Conservation (phyloP, 495 filamentous ascomycete species). For the Podospora pseudoanserina region DNA sequence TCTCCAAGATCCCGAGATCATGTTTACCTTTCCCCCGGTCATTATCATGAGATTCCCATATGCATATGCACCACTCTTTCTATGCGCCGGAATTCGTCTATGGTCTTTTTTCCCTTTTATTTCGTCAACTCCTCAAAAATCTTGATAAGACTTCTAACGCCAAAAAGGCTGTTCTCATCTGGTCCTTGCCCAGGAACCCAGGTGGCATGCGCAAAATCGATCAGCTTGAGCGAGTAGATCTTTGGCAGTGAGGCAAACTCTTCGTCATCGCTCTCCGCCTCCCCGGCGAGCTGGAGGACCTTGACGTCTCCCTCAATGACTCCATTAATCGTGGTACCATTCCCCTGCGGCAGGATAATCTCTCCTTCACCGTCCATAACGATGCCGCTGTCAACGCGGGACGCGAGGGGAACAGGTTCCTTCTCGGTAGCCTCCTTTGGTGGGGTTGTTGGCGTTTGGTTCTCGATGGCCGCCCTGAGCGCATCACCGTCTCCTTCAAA, state of each 20-base stretch:
- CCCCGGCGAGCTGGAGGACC: constrained; percentile 32
- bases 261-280: constrained; percentile 63
- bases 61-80: neutral
- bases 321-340: neutral
- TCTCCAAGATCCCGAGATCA: neutral
- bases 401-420: constrained; percentile 16
- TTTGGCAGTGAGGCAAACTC: constrained; percentile 63
- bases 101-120: constrained; percentile 13
- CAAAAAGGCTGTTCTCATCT: constrained; percentile 78
- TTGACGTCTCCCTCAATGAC: constrained; percentile 23
- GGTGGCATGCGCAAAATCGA: constrained; percentile 92
- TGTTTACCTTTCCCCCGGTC: neutral
- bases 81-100: neutral
- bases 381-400: constrained; percentile 45
- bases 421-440: constrained; percentile 27
- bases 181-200: constrained; percentile 84
- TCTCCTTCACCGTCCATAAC: constrained; percentile 39
- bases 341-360: neutral
- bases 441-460: constrained; percentile 34
- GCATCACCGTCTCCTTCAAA: constrained; percentile 83
- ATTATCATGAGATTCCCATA: neutral
- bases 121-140: constrained; percentile 63
- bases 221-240: constrained; percentile 79
- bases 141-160: constrained; percentile 67
- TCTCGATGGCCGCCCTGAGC: constrained; percentile 61